Evolutionary conservation across 768 basidiomycete species (phyloP), one percentile per base, ranked within the genome.

Genomic region (Xerocomus brunneocitrinus): DNA sequence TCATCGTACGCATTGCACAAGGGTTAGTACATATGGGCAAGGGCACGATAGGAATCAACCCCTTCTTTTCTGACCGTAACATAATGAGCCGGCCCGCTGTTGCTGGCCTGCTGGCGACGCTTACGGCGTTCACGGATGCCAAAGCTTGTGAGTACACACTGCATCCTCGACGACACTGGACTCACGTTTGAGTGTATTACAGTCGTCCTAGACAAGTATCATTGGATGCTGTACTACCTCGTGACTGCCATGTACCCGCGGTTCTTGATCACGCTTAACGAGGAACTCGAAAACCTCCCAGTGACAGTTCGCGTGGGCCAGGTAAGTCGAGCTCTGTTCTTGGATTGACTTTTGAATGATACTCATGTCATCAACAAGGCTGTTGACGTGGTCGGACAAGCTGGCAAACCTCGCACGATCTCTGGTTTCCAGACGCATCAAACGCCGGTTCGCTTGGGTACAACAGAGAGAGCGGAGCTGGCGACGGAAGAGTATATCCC

Each of bases 1-100:
- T 99, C 71, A 89, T 91, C 79, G 95, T 98, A 19, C 85, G 97
- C 50, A 84, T 99, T 54, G 91, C 95, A 3, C 89, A 98, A 71
- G 97, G 97, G 19, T 73, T 98, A 62, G 89, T 98, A n/a, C 93
- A 98, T 70, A 95, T 98, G 95, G 97, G 97, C 69, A 99, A 99
- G 73, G 97, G 97, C 34, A 98, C 95, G 13, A 91, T 99, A 66
- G 90, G 91, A 10, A 76, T 99, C 61, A 98, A 95, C 69, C 95
- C 97, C 4, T 98, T 97, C 85, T 98, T 90, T 80, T 81, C 81
- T 32, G 95, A 98, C 70, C 83, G 95, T 36, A 83, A 80, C 50
- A 86, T 95, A 64, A 88, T 98, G 87, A 89, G 83, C 63, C 81
- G 87, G 48, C 83, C 90, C 1, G 93, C 93, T 5, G 79, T 97